These are phyloP conservation scores for Centaurea solstitialis DNA, from an alignment of 129 eudicot species.

Conservation along the genomic window DNA sequence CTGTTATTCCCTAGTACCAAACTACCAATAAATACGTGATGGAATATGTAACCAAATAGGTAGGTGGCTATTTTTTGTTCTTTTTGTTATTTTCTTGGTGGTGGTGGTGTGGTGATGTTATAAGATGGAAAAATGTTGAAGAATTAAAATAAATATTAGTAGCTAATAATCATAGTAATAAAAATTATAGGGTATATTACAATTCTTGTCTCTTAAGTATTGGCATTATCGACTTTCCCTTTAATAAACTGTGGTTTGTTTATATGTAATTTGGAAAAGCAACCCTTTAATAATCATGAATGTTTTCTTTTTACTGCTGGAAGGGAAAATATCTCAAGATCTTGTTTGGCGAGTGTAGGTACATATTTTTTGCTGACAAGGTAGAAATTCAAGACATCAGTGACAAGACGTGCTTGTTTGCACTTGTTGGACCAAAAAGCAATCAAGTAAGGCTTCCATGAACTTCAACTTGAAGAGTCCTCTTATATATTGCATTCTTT, in stretches of 20 bases:
- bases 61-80: no score
- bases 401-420: conserved; percentile 69
- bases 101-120: no score
- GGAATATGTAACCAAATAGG: no score
- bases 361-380: conserved; percentile 83
- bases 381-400: conserved; percentile 86
- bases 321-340: not conserved
- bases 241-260: not conserved
- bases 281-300: not conserved
- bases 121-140: no score
- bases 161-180: no score
- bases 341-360: conserved; percentile 45
- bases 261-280: not conserved
- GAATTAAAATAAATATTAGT: no score
- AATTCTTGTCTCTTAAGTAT: no score
- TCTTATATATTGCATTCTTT: not conserved
- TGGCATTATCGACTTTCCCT: no score
- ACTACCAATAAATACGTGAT: not conserved
- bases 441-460: conserved; percentile 54
- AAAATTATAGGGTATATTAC: no score
- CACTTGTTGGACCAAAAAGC: conserved; percentile 77
- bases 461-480: not conserved
- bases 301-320: not conserved
- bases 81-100: no score
- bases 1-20: not conserved